phyloP scores from a whole-genome alignment of 352 stramenopile genomes.

The Pythium phragmitis region DNA sequence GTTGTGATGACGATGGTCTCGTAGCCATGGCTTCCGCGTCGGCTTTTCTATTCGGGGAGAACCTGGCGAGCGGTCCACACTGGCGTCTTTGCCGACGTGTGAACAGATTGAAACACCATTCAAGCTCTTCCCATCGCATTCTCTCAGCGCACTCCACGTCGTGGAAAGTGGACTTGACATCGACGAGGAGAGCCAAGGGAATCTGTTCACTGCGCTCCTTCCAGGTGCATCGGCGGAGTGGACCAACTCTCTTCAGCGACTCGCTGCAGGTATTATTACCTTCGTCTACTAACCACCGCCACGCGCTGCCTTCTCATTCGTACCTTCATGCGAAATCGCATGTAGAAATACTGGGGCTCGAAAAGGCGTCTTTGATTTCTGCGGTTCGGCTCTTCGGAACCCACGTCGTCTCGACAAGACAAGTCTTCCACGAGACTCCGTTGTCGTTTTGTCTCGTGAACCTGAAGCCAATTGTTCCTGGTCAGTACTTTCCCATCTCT shows the following conservation, averaged over 20 bases:
- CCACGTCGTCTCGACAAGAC: constrained; percentile 37
- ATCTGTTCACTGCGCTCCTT: not conserved
- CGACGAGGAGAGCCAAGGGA: not conserved
- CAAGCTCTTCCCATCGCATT: not conserved
- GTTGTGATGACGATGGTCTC: not conserved
- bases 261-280: not conserved
- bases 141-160: not conserved
- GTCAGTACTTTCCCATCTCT: constrained; percentile 21
- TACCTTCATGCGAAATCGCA: not conserved
- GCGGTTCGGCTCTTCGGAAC: constrained; percentile 48
- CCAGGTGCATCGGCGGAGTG: not conserved
- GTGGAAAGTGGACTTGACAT: constrained; percentile 1
- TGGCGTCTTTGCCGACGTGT: not conserved
- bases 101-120: not conserved
- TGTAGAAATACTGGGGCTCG: constrained; percentile 16
- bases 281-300: not conserved
- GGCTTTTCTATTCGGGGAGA: not conserved
- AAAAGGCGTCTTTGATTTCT: not conserved
- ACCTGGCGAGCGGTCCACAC: not conserved
- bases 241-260: not conserved
- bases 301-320: not conserved
- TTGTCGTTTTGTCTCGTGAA: constrained; percentile 89
- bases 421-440: constrained; percentile 63
- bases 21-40: constrained; percentile 13
- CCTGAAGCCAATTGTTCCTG: constrained; percentile 92